Evolutionary conservation across 1,139 yeast species (phyloP).

Genomic region (Wickerhamomyces sp.): DNA sequence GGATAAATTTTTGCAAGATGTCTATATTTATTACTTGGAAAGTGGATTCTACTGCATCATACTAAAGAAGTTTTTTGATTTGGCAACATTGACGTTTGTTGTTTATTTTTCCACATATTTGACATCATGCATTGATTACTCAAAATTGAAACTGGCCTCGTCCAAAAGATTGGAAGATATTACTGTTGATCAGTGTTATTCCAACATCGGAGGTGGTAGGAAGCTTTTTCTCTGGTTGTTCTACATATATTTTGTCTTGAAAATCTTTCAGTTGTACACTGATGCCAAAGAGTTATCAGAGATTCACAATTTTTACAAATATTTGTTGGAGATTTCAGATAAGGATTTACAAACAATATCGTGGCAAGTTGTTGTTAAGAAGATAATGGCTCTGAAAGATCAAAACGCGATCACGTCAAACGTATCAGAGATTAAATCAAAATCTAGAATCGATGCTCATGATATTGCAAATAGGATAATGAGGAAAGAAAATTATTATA

Average conservation of each 20-base stretch:
- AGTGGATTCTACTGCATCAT: slow-evolving; percentile 80
- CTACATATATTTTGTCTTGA: slow-evolving; percentile 48
- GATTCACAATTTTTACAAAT: slow-evolving; percentile 32
- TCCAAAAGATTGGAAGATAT: slow-evolving; percentile 37
- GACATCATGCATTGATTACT: slow-evolving; percentile 79
- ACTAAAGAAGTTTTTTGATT: slow-evolving; percentile 57
- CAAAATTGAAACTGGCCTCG: slow-evolving; percentile 30
- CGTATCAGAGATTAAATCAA: slow-evolving; percentile 58
- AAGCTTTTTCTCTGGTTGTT: slow-evolving; percentile 64
- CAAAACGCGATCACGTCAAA: slow-evolving; percentile 60
- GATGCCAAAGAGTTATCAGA: slow-evolving; percentile 31
- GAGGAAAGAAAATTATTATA: slow-evolving; percentile 91
- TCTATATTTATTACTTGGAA: slow-evolving; percentile 79
- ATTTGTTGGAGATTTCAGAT: slow-evolving; percentile 65
- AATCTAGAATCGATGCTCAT: slow-evolving; percentile 80
- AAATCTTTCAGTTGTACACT: slow-evolving; percentile 54
- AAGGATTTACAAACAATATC: slow-evolving; percentile 88
- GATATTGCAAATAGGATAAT: slow-evolving; percentile 92
- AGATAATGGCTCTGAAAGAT: slow-evolving; percentile 68
- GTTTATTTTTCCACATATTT: slow-evolving; percentile 73
- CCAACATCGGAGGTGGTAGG: slow-evolving; percentile 36
- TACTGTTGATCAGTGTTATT: slow-evolving; percentile 56
- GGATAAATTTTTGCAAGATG: slow-evolving; percentile 78
- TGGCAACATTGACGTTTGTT: slow-evolving; percentile 71
- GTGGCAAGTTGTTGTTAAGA: slow-evolving; percentile 85